Base-by-base conservation (phyloP, 169 alveolate species). In the Plasmodium adleri region DNA sequence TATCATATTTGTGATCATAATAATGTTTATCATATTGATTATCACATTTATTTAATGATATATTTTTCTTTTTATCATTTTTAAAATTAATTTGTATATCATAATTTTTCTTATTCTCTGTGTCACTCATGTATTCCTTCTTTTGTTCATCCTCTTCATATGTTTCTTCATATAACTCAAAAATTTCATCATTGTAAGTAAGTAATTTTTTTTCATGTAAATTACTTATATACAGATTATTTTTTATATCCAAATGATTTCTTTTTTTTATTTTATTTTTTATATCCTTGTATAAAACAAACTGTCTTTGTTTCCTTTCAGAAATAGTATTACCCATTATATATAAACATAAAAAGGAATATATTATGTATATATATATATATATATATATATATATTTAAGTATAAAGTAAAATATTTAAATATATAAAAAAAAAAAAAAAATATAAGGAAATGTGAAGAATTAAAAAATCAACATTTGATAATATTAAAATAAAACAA, bases 241-340 rank as follows among this genome's bases (percentile, higher is more conserved):
- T 70, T 20, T 66, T 58, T 54, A 54, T 17, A 20, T 58, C 90
- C 20, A 80, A 45, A 50, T 80, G 24, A 72, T 80, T 58, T 68
- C 58, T 80, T 66, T 26, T 54, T 63, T 80, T 80, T 39, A 80
- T 80, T 68, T 15, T 80, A 66, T 58, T 80, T 52, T 80, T 80
- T 67, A 80, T 80, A 60, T 80, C 68, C 59, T 68, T 80, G 24
- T 80, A 80, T 63, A 80, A 67, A 80, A 80, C 70, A 56, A 67
- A 13, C 47, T 80, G 80, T 32, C 73, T 80, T 26, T 68, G 80
- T 15, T 80, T 80, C 17, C 52, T 67, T 32, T 80, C 90, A 22
- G 90, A 56, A 17, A 80, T 58, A 56, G 67, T 80, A 39, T 80
- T 80, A 10, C 90, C 90, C 90, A 80, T 80, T 26, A 32, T 74